Evolutionary conservation across 768 basidiomycete species (phyloP).

Genomic region (Trametes coccinea): DNA sequence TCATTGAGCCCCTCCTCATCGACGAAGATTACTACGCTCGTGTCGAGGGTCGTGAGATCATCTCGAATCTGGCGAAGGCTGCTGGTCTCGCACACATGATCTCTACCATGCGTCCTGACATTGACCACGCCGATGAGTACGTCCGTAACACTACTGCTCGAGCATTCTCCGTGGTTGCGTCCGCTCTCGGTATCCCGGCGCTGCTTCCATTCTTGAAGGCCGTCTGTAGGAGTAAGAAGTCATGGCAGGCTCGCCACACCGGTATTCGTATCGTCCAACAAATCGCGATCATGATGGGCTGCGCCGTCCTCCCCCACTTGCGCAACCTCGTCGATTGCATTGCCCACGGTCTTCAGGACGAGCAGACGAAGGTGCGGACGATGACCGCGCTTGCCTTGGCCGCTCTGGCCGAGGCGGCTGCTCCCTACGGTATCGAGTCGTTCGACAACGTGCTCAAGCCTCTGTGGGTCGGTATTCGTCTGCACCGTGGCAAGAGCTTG

Average conservation of each 20-base stretch:
- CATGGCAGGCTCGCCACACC: constrained; percentile 99
- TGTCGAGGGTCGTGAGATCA: constrained; percentile 98
- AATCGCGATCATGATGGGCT: constrained; percentile 99
- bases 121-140: constrained; percentile 99
- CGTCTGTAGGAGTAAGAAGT: constrained; percentile 98
- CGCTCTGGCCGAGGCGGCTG: constrained; percentile 94
- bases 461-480: constrained; percentile 89
- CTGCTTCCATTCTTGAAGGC: constrained; percentile 98
- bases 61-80: constrained; percentile 97
- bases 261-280: constrained; percentile 99
- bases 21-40: constrained; percentile 97
- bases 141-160: constrained; percentile 99
- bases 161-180: constrained; percentile 98
- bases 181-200: constrained; percentile 96
- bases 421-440: constrained; percentile 99
- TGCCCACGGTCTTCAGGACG: constrained; percentile 88
- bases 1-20: constrained; percentile 97
- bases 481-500: constrained; percentile 92
- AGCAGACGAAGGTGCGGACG: constrained; percentile 94
- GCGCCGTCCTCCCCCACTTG: constrained; percentile 94
- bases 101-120: constrained; percentile 99
- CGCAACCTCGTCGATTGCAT: constrained; percentile 97
- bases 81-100: constrained; percentile 99
- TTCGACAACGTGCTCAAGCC: constrained; percentile 97
- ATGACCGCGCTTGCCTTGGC: constrained; percentile 94